Conservation (phyloP, 495 filamentous ascomycete species). For the Penicillium turbatum region DNA sequence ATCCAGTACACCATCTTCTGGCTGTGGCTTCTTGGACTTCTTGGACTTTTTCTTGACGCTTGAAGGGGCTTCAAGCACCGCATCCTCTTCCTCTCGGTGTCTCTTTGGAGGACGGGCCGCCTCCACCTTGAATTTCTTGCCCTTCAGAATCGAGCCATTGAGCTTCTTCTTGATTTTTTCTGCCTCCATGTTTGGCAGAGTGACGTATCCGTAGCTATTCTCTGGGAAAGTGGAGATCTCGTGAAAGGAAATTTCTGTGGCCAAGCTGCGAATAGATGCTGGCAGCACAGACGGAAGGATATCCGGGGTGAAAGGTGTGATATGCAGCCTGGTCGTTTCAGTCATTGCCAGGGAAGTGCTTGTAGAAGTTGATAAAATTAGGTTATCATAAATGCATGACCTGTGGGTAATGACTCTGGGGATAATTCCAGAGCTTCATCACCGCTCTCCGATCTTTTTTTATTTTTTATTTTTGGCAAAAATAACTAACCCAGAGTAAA, state of each 20-base stretch:
- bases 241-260: constrained; percentile 81
- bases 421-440: background rate
- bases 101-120: constrained; percentile 61
- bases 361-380: background rate
- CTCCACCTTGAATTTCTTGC: constrained; percentile 79
- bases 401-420: background rate
- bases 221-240: constrained; percentile 81
- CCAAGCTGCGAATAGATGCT: constrained; percentile 58
- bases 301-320: constrained; percentile 73
- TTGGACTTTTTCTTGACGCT: constrained; percentile 45
- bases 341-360: constrained; percentile 23
- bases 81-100: constrained; percentile 34
- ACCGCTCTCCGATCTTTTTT: constrained; percentile 4
- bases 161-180: constrained; percentile 88
- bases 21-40: constrained; percentile 61
- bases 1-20: constrained; percentile 56
- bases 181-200: constrained; percentile 73
- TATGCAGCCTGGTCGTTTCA: constrained; percentile 64
- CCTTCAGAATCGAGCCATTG: constrained; percentile 82
- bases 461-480: constrained; percentile 9
- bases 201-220: constrained; percentile 81
- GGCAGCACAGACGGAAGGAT: constrained; percentile 67
- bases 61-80: constrained; percentile 12
- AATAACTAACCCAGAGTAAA: background rate
- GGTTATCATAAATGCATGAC: background rate